These are phyloP conservation scores for Trichophyton rubrum DNA, from an alignment of 2,329 filamentous ascomycete species.

Conservation along the genomic window DNA sequence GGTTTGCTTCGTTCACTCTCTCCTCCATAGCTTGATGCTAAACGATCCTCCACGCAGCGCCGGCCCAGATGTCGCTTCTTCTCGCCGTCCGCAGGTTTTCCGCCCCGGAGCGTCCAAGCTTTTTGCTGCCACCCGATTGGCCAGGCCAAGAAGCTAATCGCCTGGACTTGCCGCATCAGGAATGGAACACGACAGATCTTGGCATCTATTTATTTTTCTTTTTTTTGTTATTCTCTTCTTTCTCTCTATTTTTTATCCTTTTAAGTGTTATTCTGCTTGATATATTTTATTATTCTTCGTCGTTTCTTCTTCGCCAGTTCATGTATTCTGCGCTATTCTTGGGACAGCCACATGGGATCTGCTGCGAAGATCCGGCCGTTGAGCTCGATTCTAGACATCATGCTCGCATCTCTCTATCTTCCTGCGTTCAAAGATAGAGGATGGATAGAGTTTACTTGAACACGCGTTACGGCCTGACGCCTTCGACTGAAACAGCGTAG, in stretches of 20 bases:
- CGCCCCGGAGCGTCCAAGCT: background rate
- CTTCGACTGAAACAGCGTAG: background rate
- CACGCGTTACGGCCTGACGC: slow-evolving; percentile 3
- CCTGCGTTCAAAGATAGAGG: background rate
- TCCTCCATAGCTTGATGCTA: background rate
- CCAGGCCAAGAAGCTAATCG: background rate
- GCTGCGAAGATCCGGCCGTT: background rate
- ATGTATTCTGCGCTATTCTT: background rate
- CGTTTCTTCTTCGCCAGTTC: slow-evolving; percentile 2
- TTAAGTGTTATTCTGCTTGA: background rate
- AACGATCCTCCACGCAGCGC: too few species aligned
- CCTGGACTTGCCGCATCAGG: background rate
- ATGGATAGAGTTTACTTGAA: background rate
- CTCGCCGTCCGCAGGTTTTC: background rate
- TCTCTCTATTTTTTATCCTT: background rate
- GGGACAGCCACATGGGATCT: background rate
- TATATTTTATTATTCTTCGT: background rate
- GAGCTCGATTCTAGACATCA: background rate
- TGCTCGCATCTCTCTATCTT: background rate
- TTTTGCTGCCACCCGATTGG: background rate
- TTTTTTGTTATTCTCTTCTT: background rate
- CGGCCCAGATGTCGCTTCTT: background rate
- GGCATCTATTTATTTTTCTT: background rate
- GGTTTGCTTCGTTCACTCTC: background rate
- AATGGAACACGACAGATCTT: background rate